Evolutionary conservation across 768 basidiomycete species (phyloP), one percentile per base, ranked within the genome.

Genomic region (Serendipita sp.): DNA sequence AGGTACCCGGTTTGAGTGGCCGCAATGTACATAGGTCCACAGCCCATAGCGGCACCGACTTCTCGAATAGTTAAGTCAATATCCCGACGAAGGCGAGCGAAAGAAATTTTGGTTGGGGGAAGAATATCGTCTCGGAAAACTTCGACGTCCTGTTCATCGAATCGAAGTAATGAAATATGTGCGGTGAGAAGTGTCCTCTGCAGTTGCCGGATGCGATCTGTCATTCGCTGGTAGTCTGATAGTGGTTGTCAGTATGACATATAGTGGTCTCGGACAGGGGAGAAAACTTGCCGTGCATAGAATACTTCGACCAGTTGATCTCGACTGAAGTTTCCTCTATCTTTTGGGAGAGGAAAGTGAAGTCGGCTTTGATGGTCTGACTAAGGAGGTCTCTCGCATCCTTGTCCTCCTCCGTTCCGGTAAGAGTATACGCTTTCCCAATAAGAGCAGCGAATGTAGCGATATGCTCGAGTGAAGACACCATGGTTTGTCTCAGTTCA

Each of bases 231-330:
- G 44, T 66, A 66, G 61, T 66, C 65, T 58, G 30, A 48, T 48
- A 1, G 26, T 20, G 26, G 9, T 48, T 65, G 24, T 20, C 26
- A 26, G 22, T 26, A 9, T 30, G 58, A 60, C 11, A 9, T 42
- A 9, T 14, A 43, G 1, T 61, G 13, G 33, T 41, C 2, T 58
- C n/a, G n/a, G 17, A 5, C 7, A 14, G 14, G 9, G 9, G 17
- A 17, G n/a, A 33, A 3, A 30, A 22, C 42, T 26, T 33, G 66
- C 62, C 51, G 3, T 64, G 41, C 63, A 73, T 66, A 13, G 66
- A 66, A 56, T 64, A 71, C 2, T 64, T 63, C 24, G 71, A 70
- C 51, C 63, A 73, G 63, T 71, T 71, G 62, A 72, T 65, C 61
- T 73, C 69, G 26, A 70, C 50, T 3, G 66, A 64, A 3, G 71